Conservation (phyloP, 163 green algal genomes). For the Prototheca wickerhamii region DNA sequence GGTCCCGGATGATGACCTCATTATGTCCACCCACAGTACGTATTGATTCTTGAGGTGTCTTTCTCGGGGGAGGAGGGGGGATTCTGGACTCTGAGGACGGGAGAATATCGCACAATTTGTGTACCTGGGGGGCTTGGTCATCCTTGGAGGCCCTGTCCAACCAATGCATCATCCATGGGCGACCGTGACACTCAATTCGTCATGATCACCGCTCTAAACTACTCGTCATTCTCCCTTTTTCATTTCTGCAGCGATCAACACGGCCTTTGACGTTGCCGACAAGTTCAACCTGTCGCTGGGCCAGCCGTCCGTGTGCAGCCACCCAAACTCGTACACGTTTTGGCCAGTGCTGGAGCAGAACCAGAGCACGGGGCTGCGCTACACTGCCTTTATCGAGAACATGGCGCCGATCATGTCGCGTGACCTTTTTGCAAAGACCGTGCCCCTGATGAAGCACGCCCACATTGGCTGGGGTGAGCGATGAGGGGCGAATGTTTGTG, state of each 20-base stretch:
- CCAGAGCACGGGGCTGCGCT: background rate
- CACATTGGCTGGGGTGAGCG: background rate
- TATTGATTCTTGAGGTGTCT: too few species aligned
- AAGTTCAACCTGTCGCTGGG: background rate
- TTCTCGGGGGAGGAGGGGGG: too few species aligned
- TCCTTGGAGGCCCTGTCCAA: too few species aligned
- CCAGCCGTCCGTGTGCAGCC: constrained; percentile 1
- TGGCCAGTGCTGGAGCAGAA: background rate
- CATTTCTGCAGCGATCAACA: background rate
- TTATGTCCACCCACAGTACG: background rate
- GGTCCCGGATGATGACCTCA: constrained; percentile 4
- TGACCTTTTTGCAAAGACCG: background rate
- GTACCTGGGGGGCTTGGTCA: too few species aligned
- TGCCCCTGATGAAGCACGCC: background rate
- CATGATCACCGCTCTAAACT: too few species aligned
- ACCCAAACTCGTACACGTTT: background rate
- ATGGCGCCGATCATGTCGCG: background rate
- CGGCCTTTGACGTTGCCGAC: background rate
- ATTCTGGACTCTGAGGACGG: too few species aligned
- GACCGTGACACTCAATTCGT: too few species aligned
- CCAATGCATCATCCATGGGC: too few species aligned
- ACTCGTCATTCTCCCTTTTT: too few species aligned
- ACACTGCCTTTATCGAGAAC: constrained; percentile 3
- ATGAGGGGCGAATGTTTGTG: background rate
- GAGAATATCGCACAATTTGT: too few species aligned